Conservation (phyloP, 2,329 filamentous ascomycete species). For the Cytospora paraplurivora region DNA sequence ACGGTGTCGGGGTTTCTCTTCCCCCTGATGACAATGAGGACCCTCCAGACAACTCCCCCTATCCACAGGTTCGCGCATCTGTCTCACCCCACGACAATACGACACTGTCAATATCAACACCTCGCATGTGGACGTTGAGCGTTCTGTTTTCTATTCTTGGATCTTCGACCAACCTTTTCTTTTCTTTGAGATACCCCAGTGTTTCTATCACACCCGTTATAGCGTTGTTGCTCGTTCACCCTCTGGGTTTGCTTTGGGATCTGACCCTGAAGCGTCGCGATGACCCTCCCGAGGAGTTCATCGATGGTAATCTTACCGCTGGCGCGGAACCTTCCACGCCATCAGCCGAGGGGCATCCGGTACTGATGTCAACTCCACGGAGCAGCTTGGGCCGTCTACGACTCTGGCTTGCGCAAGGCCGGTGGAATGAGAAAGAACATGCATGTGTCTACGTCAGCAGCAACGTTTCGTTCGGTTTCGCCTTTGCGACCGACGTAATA, state of each 20-base stretch:
- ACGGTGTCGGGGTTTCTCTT: conserved; percentile 37
- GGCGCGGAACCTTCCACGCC: conserved; percentile 27
- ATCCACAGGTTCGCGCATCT: conserved; percentile 78
- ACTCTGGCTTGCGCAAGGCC: conserved; percentile 76
- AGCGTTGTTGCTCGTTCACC: conserved; percentile 80
- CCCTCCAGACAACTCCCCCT: conserved; percentile 70
- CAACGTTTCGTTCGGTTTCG: conserved; percentile 87
- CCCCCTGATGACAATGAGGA: conserved; percentile 50
- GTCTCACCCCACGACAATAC: conserved; percentile 76
- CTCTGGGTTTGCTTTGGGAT: conserved; percentile 81
- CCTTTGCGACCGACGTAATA: conserved; percentile 87
- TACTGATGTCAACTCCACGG: conserved; percentile 17
- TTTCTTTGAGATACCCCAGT: conserved; percentile 86
- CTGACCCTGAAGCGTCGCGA: conserved; percentile 66
- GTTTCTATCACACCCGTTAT: conserved; percentile 89
- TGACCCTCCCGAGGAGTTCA: conserved; percentile 51
- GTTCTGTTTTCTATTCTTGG: conserved; percentile 78
- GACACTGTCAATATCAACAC: conserved; percentile 80
- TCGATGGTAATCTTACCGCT: conserved; percentile 43
- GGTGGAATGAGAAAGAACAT: conserved; percentile 88
- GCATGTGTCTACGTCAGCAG: conserved; percentile 88
- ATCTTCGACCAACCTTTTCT: conserved; percentile 84
- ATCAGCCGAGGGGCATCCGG: conserved; percentile 21
- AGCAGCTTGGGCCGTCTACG: conserved; percentile 51
- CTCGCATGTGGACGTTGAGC: conserved; percentile 85